Evolutionary conservation across 805 yeast species (phyloP).

Genomic region (Candida ascalaphidarum): DNA sequence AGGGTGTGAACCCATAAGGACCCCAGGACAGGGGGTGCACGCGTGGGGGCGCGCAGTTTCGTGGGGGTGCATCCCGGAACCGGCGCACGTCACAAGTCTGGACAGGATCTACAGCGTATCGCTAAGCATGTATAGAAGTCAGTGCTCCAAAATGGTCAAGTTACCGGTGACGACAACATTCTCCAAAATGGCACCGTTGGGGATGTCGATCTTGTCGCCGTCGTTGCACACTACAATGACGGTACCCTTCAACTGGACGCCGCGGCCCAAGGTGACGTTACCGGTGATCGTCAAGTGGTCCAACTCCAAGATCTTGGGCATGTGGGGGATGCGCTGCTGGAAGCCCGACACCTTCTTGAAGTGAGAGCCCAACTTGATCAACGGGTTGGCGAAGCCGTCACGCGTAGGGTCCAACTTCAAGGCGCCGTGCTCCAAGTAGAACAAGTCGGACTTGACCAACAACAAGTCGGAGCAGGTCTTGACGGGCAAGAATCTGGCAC

Average conservation of each 20-base stretch:
- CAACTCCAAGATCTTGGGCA: constrained; percentile 92
- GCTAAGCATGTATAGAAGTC: too few relatives aligned
- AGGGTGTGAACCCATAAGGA: too few relatives aligned
- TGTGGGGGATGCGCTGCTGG: constrained; percentile 83
- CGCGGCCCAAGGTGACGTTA: constrained; percentile 85
- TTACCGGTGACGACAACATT: constrained; percentile 97
- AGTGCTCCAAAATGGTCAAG: constrained; percentile 89
- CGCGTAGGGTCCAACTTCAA: constrained; percentile 75
- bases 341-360: constrained; percentile 93
- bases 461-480: constrained; percentile 94
- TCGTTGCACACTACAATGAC: constrained; percentile 96
- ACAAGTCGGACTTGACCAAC: constrained; percentile 91
- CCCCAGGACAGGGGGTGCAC: too few relatives aligned
- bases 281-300: constrained; percentile 98
- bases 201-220: constrained; percentile 94
- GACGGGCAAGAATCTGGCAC: constrained; percentile 95
- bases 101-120: too few relatives aligned
- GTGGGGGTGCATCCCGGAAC: too few relatives aligned
- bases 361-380: constrained; percentile 92
- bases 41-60: too few relatives aligned
- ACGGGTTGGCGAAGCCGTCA: constrained; percentile 86
- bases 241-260: constrained; percentile 89
- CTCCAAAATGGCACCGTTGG: constrained; percentile 90
- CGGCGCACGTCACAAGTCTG: too few relatives aligned
- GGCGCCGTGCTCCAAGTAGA: constrained; percentile 86